Evolutionary conservation across 1,284 basidiomycete genomes (phyloP).

Genomic region (Volvariella volvacea): DNA sequence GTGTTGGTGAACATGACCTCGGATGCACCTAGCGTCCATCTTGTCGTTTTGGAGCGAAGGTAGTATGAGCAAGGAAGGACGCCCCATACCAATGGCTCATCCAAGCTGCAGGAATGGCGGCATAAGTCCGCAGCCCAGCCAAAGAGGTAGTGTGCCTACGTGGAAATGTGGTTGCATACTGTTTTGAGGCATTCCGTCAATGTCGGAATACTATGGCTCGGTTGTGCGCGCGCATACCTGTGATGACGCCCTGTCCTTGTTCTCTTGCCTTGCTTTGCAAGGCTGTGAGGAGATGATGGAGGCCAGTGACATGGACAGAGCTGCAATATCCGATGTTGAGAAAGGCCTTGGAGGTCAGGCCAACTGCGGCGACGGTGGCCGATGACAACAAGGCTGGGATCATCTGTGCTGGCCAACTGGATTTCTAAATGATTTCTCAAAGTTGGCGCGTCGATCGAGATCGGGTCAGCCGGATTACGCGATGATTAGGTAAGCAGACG

Average conservation of each 20-base stretch:
- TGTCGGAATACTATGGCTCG: constrained; percentile 3
- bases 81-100: constrained; percentile 81
- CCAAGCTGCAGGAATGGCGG: constrained; percentile 39
- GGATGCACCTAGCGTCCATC: constrained; percentile 87
- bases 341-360: constrained; percentile 72
- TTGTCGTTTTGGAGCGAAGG: constrained; percentile 51
- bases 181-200: constrained; percentile 8
- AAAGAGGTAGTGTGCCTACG: constrained; percentile 41
- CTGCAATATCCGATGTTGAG: constrained; percentile 55
- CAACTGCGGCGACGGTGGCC: constrained; percentile 54
- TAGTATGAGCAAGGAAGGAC: constrained; percentile 64
- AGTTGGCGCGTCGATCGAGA: constrained; percentile 5
- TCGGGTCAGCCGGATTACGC: not conserved
- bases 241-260: constrained; percentile 65
- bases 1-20: constrained; percentile 97
- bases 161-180: constrained; percentile 92
- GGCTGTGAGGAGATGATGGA: constrained; percentile 58
- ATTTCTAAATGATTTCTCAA: not conserved
- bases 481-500: not conserved
- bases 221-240: constrained; percentile 43
- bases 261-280: constrained; percentile 44
- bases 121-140: constrained; percentile 10
- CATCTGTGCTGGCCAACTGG: not conserved
- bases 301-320: constrained; percentile 61
- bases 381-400: constrained; percentile 30